Percentiles rank a stretch among this genome's conserved stretches.
Evolutionary conservation across 495 filamentous ascomycete genomes (phyloP).

Genomic region (Penicillium crystallinum): DNA sequence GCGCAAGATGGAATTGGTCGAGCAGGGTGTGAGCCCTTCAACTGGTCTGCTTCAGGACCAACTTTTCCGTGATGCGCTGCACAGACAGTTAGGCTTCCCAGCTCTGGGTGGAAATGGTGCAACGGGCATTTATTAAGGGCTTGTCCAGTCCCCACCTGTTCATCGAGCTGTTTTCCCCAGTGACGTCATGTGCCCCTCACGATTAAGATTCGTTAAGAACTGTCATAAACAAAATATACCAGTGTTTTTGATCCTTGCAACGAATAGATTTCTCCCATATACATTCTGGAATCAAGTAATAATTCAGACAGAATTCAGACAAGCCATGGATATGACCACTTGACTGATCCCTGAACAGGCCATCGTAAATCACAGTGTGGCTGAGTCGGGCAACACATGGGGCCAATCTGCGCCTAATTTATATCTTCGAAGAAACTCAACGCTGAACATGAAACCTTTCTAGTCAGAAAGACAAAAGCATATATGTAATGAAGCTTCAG

Average conservation of each 20-base stretch:
- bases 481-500: background rate
- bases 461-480: no score
- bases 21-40: slow-evolving; percentile 4
- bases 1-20: slow-evolving; percentile 28
- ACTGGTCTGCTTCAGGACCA: slow-evolving; percentile 6
- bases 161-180: background rate
- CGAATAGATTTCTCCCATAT: background rate
- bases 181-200: background rate
- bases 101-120: slow-evolving; percentile 28
- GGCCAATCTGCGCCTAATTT: background rate
- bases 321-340: background rate
- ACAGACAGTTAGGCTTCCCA: slow-evolving; percentile 28
- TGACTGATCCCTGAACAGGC: background rate
- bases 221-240: background rate
- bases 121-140: slow-evolving; percentile 14
- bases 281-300: background rate
- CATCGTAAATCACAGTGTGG: background rate
- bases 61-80: slow-evolving; percentile 14
- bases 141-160: background rate
- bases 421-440: no score
- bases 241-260: background rate
- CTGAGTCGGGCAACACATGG: slow-evolving; percentile 9
- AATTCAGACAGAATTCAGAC: background rate
- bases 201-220: background rate
- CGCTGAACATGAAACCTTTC: no score